phyloP scores from a whole-genome alignment of 495 filamentous ascomycete species.

The Penicillium maclennaniae region DNA sequence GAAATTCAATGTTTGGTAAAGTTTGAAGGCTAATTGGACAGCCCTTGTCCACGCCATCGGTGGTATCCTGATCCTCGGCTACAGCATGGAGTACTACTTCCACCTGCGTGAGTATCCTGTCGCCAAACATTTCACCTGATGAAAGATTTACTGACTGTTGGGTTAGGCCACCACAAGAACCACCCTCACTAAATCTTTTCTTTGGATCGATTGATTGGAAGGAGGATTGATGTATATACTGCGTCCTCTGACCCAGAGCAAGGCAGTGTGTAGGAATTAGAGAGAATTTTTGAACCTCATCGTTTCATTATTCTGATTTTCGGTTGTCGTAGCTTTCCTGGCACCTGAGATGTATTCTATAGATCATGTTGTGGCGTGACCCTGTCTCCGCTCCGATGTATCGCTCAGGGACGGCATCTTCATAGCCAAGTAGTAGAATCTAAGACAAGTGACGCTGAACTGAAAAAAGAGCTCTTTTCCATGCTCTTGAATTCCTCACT shows the following conservation, averaged over 20 bases:
- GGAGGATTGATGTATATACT: constrained; percentile 44
- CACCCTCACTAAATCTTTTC: constrained; percentile 75
- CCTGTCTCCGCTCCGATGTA: neutral
- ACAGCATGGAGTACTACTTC: constrained; percentile 99
- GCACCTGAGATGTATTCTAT: neutral
- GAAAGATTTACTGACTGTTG: neutral
- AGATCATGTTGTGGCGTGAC: neutral
- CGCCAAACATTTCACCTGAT: neutral
- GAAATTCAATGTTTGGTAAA: neutral
- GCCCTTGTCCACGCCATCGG: constrained; percentile 84
- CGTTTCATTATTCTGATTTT: constrained; percentile 20
- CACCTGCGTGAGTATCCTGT: constrained; percentile 76
- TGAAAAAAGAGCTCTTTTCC: too few relatives aligned
- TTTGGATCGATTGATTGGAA: constrained; percentile 15
- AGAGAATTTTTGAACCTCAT: constrained; percentile 24
- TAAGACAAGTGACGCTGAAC: neutral
- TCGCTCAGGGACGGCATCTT: neutral
- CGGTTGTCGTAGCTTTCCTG: neutral
- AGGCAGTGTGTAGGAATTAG: constrained; percentile 32
- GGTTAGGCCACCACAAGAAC: constrained; percentile 96
- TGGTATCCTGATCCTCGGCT: constrained; percentile 70
- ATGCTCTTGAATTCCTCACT: too few relatives aligned
- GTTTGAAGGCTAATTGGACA: constrained; percentile 35
- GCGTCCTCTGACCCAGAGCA: constrained; percentile 26
- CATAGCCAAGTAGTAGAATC: neutral